A percentile compares a stretch with the other conserved stretches of the same genome.
These are phyloP conservation scores for Volvox carteri DNA, from an alignment of 163 green algal species.

Conservation along the genomic window DNA sequence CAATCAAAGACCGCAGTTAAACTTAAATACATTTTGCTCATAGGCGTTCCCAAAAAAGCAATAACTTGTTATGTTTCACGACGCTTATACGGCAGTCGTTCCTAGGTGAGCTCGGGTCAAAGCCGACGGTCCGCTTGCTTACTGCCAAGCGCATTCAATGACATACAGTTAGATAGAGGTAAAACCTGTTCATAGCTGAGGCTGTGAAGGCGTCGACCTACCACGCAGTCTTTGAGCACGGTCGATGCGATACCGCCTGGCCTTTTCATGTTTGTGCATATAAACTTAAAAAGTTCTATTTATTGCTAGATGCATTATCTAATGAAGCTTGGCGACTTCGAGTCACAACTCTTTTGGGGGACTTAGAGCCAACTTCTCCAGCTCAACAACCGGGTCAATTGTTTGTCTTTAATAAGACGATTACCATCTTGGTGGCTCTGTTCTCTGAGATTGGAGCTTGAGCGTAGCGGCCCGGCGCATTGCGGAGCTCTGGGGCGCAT, in stretches of 20 bases:
- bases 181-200: not conserved
- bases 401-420: not conserved
- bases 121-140: not conserved
- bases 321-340: constrained; percentile 1
- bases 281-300: not conserved
- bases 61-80: no score
- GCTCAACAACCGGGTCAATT: not conserved
- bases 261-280: not conserved
- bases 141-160: not conserved
- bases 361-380: constrained; percentile 17
- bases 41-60: no score
- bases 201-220: not conserved
- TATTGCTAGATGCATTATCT: not conserved
- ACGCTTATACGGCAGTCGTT: constrained; percentile 8
- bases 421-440: not conserved
- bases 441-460: constrained; percentile 21
- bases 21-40: no score
- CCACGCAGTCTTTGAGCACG: constrained; percentile 17
- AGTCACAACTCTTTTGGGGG: constrained; percentile 22
- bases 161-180: not conserved
- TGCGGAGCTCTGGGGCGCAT: constrained; percentile 15
- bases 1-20: no score
- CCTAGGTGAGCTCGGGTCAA: not conserved
- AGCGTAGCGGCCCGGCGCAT: constrained; percentile 11
- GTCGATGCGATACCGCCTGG: not conserved